phyloP scores from a whole-genome alignment of 441 rosid species.

The Codiaeum variegatum region DNA sequence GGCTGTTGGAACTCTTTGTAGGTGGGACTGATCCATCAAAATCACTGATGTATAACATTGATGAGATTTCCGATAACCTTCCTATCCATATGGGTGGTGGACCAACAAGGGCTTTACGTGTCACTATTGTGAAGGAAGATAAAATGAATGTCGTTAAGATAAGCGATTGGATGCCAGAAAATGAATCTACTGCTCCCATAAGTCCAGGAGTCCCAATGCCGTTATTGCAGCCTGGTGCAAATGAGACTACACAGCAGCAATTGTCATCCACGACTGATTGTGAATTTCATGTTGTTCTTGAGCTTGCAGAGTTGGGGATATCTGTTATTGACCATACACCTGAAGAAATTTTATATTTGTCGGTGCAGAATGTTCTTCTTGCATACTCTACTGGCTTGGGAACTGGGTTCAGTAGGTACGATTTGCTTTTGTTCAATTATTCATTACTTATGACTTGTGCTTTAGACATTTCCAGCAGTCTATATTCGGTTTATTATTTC shows the following conservation, averaged over 20 bases:
- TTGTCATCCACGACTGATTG: slow-evolving; percentile 40
- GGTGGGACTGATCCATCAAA: slow-evolving; percentile 68
- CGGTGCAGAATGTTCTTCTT: slow-evolving; percentile 77
- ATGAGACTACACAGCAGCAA: slow-evolving; percentile 47
- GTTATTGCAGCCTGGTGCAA: slow-evolving; percentile 42
- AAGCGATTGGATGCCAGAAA: slow-evolving; percentile 96
- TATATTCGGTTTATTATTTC: not conserved
- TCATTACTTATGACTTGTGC: slow-evolving; percentile 4
- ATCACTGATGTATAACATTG: slow-evolving; percentile 68
- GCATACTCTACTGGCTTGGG: slow-evolving; percentile 94
- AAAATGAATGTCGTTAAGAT: slow-evolving; percentile 69
- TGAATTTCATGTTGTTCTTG: slow-evolving; percentile 86
- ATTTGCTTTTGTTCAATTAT: slow-evolving; percentile 18
- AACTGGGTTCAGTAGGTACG: slow-evolving; percentile 84
- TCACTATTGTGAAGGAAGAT: slow-evolving; percentile 82
- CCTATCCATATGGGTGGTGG: slow-evolving; percentile 53
- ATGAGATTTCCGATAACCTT: slow-evolving; percentile 75
- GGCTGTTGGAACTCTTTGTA: slow-evolving; percentile 68
- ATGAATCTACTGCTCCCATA: slow-evolving; percentile 48
- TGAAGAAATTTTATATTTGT: slow-evolving; percentile 86
- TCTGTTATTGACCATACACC: slow-evolving; percentile 96
- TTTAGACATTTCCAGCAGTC: not conserved
- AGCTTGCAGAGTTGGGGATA: slow-evolving; percentile 91
- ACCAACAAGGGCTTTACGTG: slow-evolving; percentile 72
- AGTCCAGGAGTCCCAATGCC: slow-evolving; percentile 38